Base-by-base conservation (phyloP, 1,139 yeast species). In the Zhuliangozyma parablackwelliae region DNA sequence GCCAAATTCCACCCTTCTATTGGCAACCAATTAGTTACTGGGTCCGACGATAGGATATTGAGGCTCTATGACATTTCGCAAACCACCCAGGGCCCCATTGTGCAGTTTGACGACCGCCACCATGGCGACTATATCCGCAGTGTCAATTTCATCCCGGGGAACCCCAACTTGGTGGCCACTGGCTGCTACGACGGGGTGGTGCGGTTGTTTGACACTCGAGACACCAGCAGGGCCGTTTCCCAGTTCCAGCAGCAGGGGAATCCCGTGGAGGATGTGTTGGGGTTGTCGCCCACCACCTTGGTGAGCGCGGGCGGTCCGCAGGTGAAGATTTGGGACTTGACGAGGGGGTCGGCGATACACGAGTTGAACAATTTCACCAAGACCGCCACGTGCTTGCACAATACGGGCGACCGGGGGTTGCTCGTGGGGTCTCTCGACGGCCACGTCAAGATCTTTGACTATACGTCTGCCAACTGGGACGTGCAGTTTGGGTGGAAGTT, bases 401-500 rank as follows among this genome's bases (percentile, higher is more conserved):
- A 82, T 50, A 76, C 83, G 4, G 81, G 79, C 33, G 80, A 80
- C 45, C 72, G 81, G 35, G 95, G 96, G 9, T 68, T 92, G 36
- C 63, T 92, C 35, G 97, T 95, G 7, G 97, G 97, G 20, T 90
- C 97, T 0, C 70, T 92, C 42, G 98, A 92, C 61, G 98, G 98
- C 12, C 98, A 92, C 59, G 96, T 92, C 41, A 92, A 92, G 61
- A 89, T 90, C 33, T 87, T 92, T 58, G 97, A 90, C 60, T 78
- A 87, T 27, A 65, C 78, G 28, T 72, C 82, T 21, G 67, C 83
- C 33, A 68, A 76, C 44, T 92, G 95, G 90, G 85, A 84, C 43
- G 96, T 90, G 45, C 86, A 84, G 57, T 92, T 89, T 59, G 97
- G 97, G 31, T 92, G 97, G 97, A 92, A 90, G 60, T 90, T 85